Conservation (phyloP, 495 filamentous ascomycete species). For the Tuber microsphaerosporum region DNA sequence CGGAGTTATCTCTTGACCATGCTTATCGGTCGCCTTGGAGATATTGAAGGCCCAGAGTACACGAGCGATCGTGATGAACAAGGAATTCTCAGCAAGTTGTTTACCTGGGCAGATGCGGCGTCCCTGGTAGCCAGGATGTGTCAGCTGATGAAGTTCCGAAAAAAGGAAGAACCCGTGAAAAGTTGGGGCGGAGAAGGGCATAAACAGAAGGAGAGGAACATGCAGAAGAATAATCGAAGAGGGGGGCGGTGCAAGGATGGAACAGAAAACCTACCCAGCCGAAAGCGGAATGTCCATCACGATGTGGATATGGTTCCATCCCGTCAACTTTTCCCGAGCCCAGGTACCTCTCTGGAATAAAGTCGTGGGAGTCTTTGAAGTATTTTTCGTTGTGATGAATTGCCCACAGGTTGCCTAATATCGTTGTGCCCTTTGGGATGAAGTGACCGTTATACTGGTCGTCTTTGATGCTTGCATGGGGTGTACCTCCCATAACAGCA, state of each 20-base stretch:
- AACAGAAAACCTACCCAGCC: constrained; percentile 45
- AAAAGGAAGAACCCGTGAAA: neutral
- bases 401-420: constrained; percentile 59
- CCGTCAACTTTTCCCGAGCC: constrained; percentile 43
- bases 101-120: constrained; percentile 55
- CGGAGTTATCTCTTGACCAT: constrained; percentile 42
- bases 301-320: constrained; percentile 44
- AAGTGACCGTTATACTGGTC: constrained; percentile 54
- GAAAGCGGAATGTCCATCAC: constrained; percentile 47
- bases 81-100: constrained; percentile 53
- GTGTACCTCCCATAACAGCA: constrained; percentile 55
- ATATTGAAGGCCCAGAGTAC: constrained; percentile 54
- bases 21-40: constrained; percentile 33
- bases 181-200: neutral
- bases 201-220: constrained; percentile 1
- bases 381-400: constrained; percentile 55
- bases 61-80: constrained; percentile 52
- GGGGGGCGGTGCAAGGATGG: constrained; percentile 20
- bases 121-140: constrained; percentile 42
- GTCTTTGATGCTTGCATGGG: constrained; percentile 55
- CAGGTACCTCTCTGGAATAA: constrained; percentile 52
- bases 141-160: constrained; percentile 15
- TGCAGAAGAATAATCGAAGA: constrained; percentile 10
- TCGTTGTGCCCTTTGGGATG: constrained; percentile 51
- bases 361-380: constrained; percentile 58